Evolutionary conservation across 2,329 filamentous ascomycete species (phyloP).

Genomic region (Hawksworthiomyces lignivorus): DNA sequence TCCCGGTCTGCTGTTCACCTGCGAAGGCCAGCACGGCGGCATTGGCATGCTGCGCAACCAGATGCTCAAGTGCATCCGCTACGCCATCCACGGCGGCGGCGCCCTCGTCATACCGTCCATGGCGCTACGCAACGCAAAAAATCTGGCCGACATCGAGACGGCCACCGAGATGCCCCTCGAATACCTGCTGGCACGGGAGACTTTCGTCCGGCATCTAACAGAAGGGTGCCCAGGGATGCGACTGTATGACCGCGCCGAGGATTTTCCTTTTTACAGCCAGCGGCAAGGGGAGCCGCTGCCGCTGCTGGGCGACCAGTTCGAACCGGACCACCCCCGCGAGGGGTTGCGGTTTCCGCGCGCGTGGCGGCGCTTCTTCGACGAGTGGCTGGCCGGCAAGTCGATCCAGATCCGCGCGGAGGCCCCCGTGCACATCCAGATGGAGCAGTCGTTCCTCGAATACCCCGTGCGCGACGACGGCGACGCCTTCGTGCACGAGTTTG

Average conservation of each 20-base stretch:
- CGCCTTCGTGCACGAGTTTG: slow-evolving; percentile 25
- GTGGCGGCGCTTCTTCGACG: slow-evolving; percentile 23
- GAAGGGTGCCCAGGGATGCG: slow-evolving; percentile 22
- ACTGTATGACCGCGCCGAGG: slow-evolving; percentile 21
- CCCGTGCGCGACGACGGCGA: slow-evolving; percentile 27
- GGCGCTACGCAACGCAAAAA: slow-evolving; percentile 24
- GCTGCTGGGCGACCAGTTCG: slow-evolving; percentile 24
- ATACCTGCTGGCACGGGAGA: slow-evolving; percentile 21
- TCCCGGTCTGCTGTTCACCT: slow-evolving; percentile 28
- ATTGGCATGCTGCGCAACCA: slow-evolving; percentile 33
- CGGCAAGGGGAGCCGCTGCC: slow-evolving; percentile 14
- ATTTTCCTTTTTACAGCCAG: slow-evolving; percentile 21
- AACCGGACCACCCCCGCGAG: slow-evolving; percentile 20
- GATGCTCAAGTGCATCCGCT: slow-evolving; percentile 33
- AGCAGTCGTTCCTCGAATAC: slow-evolving; percentile 30
- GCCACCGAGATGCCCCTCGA: slow-evolving; percentile 21
- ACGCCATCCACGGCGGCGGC: slow-evolving; percentile 30
- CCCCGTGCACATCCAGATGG: slow-evolving; percentile 22
- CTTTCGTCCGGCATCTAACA: slow-evolving; percentile 20
- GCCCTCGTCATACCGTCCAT: slow-evolving; percentile 30
- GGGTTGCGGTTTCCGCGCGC: slow-evolving; percentile 18
- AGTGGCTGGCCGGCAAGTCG: slow-evolving; percentile 20
- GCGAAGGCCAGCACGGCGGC: slow-evolving; percentile 31
- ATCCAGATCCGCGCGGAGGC: slow-evolving; percentile 8
- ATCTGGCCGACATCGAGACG: slow-evolving; percentile 25